Conservation (phyloP, 2,329 filamentous ascomycete genomes). For the Neonectria faginata region DNA sequence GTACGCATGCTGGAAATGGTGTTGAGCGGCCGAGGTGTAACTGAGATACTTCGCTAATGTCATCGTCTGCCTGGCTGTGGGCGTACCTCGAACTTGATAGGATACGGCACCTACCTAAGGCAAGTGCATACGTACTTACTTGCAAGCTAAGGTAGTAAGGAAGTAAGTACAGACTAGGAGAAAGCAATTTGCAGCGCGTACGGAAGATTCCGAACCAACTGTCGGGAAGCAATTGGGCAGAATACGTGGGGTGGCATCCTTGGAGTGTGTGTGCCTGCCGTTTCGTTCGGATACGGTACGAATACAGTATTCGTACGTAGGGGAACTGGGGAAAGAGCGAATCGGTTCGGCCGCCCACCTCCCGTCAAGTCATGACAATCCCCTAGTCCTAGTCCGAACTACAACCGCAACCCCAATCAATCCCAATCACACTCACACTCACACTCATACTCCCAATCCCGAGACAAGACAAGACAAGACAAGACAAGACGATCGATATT, state of each 20-base stretch:
- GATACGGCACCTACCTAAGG: not conserved
- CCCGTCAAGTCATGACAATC: slow-evolving; percentile 10
- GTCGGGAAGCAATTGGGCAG: not conserved
- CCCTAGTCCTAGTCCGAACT: slow-evolving; percentile 1
- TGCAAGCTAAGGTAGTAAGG: too few relatives aligned
- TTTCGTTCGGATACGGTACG: not conserved
- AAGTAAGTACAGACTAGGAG: too few relatives aligned
- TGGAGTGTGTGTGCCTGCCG: not conserved
- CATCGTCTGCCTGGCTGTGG: not conserved
- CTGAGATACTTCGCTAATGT: slow-evolving; percentile 1
- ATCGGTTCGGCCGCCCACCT: slow-evolving; percentile 28
- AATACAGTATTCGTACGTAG: slow-evolving; percentile 9
- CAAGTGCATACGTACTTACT: too few relatives aligned
- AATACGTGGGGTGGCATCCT: slow-evolving; percentile 4
- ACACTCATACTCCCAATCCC: not conserved
- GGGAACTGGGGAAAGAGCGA: slow-evolving; percentile 14
- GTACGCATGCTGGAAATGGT: not conserved
- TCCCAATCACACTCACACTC: slow-evolving; percentile 1
- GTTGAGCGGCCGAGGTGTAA: slow-evolving; percentile 4
- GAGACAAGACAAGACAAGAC: slow-evolving; percentile 4
- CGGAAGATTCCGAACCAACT: not conserved
- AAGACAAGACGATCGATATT: slow-evolving; percentile 11
- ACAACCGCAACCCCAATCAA: slow-evolving; percentile 2
- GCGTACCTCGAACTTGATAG: not conserved
- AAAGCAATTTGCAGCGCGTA: not conserved